Base-by-base conservation (phyloP, 257 asterid genomes). In the Ballota nigra region DNA sequence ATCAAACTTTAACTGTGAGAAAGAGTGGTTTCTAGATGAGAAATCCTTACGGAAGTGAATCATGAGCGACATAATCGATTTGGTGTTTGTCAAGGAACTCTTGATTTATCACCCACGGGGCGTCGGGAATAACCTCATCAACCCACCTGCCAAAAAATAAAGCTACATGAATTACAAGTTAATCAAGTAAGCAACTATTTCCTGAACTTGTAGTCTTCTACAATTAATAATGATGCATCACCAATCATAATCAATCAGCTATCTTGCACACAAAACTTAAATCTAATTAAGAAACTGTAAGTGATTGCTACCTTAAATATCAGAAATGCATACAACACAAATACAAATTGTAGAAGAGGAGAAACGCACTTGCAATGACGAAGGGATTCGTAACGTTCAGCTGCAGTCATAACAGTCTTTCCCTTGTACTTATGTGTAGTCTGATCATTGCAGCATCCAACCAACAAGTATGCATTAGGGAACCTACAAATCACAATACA, bases 91-190 rank as follows among this genome's bases (percentile, higher is more conserved):
- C 97, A 69, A 88, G 82, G 74, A 88, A 90, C 61, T 90, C 97
- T 49, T 85, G 91, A 31, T 83, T 79, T 66, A 86, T 78, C 71
- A 90, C 95, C 97, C 95, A 90, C 19, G 93, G 97, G 9, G 97
- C 95, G 84, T 86, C 95, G 19, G 92, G 95, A 78, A 90, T 83
- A 77, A 90, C 97, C 78, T 90, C 97, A 76, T 90, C 97, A 82
- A 90, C 95, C 95, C 95, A 90, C 82, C 97, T 90, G 72, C 68
- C 78, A 73, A 28, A 36, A 57, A 60, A 33, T 73, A 40, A 56
- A 61, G 18, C 73, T 26, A 49, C 20, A 51, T 59, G n/a, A 15
- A 63, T 34, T 33, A 70, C 43, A 53, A 33, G 38, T 38, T 40
- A 55, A 73, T 34, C 33, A 57, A 55, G 20, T 41, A 11, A 8